Percentiles rank a stretch among this genome's conserved stretches.
Conservation (phyloP, 1,284 basidiomycete genomes). For the Cryptococcus sp. region DNA sequence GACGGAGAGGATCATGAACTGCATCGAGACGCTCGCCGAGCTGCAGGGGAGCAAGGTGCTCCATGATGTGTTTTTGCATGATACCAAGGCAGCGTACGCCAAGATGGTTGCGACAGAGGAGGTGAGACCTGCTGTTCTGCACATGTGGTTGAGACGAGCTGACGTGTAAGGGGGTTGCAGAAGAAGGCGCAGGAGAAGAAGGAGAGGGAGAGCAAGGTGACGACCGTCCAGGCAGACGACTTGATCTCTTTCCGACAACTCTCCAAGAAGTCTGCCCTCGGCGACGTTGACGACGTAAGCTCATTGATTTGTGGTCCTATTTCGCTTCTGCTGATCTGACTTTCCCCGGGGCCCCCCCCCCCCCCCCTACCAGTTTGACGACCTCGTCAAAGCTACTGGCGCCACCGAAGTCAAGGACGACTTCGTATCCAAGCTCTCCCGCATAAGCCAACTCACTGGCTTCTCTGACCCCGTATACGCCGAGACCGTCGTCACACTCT, state of each 20-base stretch:
- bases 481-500: conserved; percentile 96
- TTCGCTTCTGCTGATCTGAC: conserved; percentile 63
- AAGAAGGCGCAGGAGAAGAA: conserved; percentile 87
- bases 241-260: conserved; percentile 90
- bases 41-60: conserved; percentile 62
- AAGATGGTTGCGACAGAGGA: conserved; percentile 93
- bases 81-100: conserved; percentile 88
- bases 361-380: conserved; percentile 52
- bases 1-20: conserved; percentile 93
- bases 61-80: conserved; percentile 83
- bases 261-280: conserved; percentile 79
- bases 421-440: conserved; percentile 92
- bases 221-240: conserved; percentile 86
- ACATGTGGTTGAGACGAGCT: neutral
- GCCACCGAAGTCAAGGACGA: conserved; percentile 80
- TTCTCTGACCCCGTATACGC: conserved; percentile 99
- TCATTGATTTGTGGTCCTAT: neutral
- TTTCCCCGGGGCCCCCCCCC: neutral
- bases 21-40: conserved; percentile 84
- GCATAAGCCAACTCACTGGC: conserved; percentile 93
- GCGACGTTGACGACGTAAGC: conserved; percentile 72
- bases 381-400: conserved; percentile 87
- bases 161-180: conserved; percentile 27
- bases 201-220: conserved; percentile 69
- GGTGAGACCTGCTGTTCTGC: conserved; percentile 53